phyloP scores from a whole-genome alignment of 176 grass and related monocot species.

The Aegilops umbellulata region DNA sequence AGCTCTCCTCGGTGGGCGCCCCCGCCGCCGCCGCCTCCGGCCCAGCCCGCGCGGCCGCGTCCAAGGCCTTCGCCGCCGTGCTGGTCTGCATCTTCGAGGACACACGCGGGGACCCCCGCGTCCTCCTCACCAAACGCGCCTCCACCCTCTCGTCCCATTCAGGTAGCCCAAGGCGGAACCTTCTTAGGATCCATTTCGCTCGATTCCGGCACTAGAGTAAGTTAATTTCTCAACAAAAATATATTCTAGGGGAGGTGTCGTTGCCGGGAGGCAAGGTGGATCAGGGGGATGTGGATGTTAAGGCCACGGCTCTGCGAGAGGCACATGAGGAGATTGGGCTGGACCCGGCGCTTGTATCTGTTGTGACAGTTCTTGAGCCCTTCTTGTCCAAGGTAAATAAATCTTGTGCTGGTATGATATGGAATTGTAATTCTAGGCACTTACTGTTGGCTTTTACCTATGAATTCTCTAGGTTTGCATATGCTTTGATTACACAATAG shows the following conservation, averaged over 20 bases:
- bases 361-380: slow-evolving; percentile 79
- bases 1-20: slow-evolving; percentile 41
- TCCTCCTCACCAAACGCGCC: slow-evolving; percentile 87
- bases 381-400: slow-evolving; percentile 83
- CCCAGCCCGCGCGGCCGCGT: not conserved
- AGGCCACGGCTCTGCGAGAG: slow-evolving; percentile 78
- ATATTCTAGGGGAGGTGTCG: slow-evolving; percentile 73
- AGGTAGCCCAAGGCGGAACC: slow-evolving; percentile 23
- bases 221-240: slow-evolving; percentile 24
- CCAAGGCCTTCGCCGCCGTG: slow-evolving; percentile 59
- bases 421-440: not conserved
- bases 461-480: not conserved
- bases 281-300: slow-evolving; percentile 71
- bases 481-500: not conserved
- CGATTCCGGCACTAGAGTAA: not conserved
- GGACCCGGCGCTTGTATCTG: slow-evolving; percentile 55
- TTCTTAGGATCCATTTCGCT: not conserved
- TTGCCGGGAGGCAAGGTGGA: slow-evolving; percentile 91
- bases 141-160: slow-evolving; percentile 78
- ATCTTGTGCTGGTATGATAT: not conserved
- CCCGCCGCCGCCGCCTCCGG: slow-evolving; percentile 34
- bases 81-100: slow-evolving; percentile 93
- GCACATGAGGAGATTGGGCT: slow-evolving; percentile 90
- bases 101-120: slow-evolving; percentile 48
- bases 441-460: not conserved